phyloP scores from a whole-genome alignment of 2,329 filamentous ascomycete species.

The Botrytis galanthina region DNA sequence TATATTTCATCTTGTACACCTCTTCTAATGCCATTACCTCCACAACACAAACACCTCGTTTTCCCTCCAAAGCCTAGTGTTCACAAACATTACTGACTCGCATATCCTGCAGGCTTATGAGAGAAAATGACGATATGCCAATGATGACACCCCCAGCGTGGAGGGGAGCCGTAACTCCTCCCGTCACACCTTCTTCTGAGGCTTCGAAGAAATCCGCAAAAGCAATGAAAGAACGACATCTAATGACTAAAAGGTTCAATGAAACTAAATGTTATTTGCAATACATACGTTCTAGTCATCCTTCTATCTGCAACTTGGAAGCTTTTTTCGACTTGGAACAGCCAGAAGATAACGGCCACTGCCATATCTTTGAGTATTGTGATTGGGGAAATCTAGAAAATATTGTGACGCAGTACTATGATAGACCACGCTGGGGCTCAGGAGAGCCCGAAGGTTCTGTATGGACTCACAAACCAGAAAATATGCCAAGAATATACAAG shows the following conservation, averaged over 20 bases:
- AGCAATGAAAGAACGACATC: neutral
- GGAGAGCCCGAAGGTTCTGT: too few species aligned
- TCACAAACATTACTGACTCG: neutral
- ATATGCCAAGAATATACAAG: neutral
- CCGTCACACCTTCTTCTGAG: neutral
- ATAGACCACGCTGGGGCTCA: neutral
- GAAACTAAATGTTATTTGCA: slow-evolving; percentile 13
- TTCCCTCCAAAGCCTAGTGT: neutral
- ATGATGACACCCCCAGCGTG: neutral
- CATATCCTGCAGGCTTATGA: neutral
- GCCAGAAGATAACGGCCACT: neutral
- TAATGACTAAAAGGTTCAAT: neutral
- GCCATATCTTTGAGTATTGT: slow-evolving; percentile 11
- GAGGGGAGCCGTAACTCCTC: neutral
- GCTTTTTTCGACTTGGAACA: neutral
- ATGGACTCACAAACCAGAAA: neutral
- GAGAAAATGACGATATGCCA: neutral
- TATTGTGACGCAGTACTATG: neutral
- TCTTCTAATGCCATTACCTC: neutral
- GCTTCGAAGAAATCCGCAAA: neutral
- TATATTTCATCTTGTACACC: neutral
- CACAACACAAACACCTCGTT: neutral
- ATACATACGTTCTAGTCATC: slow-evolving; percentile 5
- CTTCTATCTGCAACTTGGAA: slow-evolving; percentile 2
- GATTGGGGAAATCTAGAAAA: neutral